Base-by-base conservation (phyloP, 345 rosid genomes). In the Iberis pinnata region DNA sequence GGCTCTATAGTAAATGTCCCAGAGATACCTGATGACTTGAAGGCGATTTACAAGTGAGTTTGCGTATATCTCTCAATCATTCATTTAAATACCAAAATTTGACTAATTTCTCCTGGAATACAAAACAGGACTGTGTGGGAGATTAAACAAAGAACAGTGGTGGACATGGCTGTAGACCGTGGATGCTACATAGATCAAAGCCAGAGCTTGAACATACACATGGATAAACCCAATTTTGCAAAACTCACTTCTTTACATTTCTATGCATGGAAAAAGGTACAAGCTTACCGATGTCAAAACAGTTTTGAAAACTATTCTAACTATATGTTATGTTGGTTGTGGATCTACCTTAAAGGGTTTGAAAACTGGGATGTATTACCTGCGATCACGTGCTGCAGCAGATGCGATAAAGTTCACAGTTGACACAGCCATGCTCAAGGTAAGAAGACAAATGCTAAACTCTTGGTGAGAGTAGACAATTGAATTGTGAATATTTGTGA, bases 401-500 rank as follows among this genome's bases (percentile, higher is more conserved):
- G 98, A 90, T 75, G 98, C 98, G 13, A 90, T 90, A 54, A 81
- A 87, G 75, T 87, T 90, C 75, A 90, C 96, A 10, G 98, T 90
- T 2, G 98, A 90, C 43, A 82, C 95, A 53, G 61, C 92, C 9
- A 44, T 62, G 66, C 72, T 80, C 5, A 73, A 79, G 56, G 98
- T 90, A 78, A 71, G n/a, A n/a, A n/a, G n/a, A n/a, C n/a, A n/a
- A n/a, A n/a, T n/a, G n/a, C n/a, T n/a, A n/a, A n/a, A n/a, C n/a
- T n/a, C n/a, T n/a, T n/a, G n/a, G n/a, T n/a, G n/a, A n/a, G n/a
- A n/a, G n/a, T n/a, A n/a, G n/a, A 55, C 40, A 47, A 22, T 22
- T n/a, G n/a, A n/a, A n/a, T 22, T 22, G 25, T 22, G 25, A 2
- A 2, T 3, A 3, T 22, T 2, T n/a, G n/a, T n/a, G n/a, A 22